Evolutionary conservation across 164 flowering plant genomes (phyloP).

Genomic region (Chimonanthus salicifolius): DNA sequence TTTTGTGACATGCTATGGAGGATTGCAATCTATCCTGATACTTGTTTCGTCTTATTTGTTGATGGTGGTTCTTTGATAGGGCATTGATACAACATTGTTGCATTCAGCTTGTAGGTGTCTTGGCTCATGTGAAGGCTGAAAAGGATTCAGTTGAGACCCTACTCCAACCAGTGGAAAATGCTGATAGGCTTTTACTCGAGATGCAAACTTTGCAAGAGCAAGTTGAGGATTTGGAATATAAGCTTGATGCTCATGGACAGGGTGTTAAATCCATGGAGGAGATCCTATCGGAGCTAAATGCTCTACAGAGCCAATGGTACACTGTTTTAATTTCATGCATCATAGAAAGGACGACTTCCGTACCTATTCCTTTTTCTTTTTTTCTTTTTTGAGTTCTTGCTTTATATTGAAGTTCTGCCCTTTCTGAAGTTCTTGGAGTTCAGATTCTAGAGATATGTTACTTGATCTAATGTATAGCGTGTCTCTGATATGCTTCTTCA

Average conservation of each 20-base stretch:
- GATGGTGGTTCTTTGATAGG: neutral
- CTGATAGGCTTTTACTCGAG: slow-evolving; percentile 64
- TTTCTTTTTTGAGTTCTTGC: neutral
- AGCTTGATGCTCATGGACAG: slow-evolving; percentile 71
- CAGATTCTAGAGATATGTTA: neutral
- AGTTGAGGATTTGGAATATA: slow-evolving; percentile 71
- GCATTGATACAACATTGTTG: neutral
- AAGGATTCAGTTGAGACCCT: slow-evolving; percentile 64
- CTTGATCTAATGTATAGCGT: neutral
- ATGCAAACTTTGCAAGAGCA: slow-evolving; percentile 51
- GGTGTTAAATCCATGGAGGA: slow-evolving; percentile 73
- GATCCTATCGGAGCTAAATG: slow-evolving; percentile 52
- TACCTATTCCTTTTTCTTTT: no score
- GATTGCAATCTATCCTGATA: neutral
- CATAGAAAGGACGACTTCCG: neutral
- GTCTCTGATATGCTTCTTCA: neutral
- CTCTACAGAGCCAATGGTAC: slow-evolving; percentile 28
- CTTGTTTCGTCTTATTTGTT: no score
- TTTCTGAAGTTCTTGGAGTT: neutral
- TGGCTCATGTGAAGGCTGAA: slow-evolving; percentile 79
- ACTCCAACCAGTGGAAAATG: slow-evolving; percentile 65
- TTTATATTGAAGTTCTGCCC: neutral
- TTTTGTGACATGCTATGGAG: neutral
- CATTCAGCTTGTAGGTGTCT: slow-evolving; percentile 68
- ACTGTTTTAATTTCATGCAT: neutral